These are phyloP conservation scores for Termitomyces eurrhizus DNA, from an alignment of 768 basidiomycete genomes.

Conservation along the genomic window DNA sequence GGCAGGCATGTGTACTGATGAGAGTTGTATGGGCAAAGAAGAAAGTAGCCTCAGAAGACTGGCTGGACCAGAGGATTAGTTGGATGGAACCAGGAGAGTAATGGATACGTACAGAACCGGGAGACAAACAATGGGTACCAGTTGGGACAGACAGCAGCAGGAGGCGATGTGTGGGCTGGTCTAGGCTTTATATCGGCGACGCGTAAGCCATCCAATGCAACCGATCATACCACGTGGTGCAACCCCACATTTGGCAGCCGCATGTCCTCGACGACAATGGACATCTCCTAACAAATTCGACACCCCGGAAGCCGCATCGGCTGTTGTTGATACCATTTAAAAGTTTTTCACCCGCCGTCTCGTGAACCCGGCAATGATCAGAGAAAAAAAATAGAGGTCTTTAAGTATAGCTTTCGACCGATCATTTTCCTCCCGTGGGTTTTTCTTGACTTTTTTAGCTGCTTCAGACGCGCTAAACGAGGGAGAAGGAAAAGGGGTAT, in stretches of 20 bases:
- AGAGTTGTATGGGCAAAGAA: neutral
- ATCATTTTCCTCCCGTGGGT: neutral
- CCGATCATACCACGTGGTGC: slow-evolving; percentile 19
- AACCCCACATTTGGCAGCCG: slow-evolving; percentile 6
- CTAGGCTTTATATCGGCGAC: slow-evolving; percentile 23
- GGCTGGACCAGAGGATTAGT: neutral
- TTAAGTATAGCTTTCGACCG: neutral
- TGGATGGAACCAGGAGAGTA: neutral
- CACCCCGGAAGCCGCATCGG: slow-evolving; percentile 1
- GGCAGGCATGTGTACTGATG: slow-evolving; percentile 46
- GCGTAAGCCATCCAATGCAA: slow-evolving; percentile 32
- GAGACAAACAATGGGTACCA: slow-evolving; percentile 3
- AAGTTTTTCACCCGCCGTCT: neutral
- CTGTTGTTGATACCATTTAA: neutral
- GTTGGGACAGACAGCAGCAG: slow-evolving; percentile 8
- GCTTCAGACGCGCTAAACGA: neutral
- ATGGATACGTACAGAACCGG: slow-evolving; percentile 3
- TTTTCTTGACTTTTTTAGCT: neutral
- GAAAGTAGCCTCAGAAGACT: slow-evolving; percentile 1
- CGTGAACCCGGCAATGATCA: neutral
- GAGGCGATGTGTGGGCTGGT: slow-evolving; percentile 1
- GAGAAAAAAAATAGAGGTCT: neutral
- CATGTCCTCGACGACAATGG: neutral
- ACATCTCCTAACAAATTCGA: neutral
- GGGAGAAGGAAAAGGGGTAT: slow-evolving; percentile 6